Percentiles rank a stretch among this genome's conserved stretches.
Evolutionary conservation across 768 basidiomycete species (phyloP).

Genomic region (Termitomyces heimii): DNA sequence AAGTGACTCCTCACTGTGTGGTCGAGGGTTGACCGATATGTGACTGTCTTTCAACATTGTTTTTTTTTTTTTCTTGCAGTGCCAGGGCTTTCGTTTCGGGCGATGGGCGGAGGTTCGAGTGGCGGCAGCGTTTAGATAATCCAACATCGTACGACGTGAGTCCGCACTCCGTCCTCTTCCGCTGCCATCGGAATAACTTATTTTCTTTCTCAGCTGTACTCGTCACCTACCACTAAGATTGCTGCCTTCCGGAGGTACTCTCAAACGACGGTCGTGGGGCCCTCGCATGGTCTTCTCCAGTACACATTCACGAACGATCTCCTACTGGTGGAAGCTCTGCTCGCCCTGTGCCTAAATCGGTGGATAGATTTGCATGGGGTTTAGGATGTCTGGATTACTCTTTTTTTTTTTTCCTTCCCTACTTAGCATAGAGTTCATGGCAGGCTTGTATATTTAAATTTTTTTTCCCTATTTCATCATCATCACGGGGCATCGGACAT

Average conservation of each 20-base stretch:
- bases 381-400: conserved; percentile 19
- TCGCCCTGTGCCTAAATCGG: conserved; percentile 66
- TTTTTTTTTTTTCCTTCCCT: not conserved
- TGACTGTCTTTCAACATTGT: conserved; percentile 13
- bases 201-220: conserved; percentile 33
- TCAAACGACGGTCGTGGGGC: conserved; percentile 53
- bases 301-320: conserved; percentile 58
- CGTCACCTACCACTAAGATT: conserved; percentile 42
- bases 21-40: conserved; percentile 7
- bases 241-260: conserved; percentile 52
- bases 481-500: conserved; percentile 9
- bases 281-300: conserved; percentile 54
- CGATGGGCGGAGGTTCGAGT: conserved; percentile 59
- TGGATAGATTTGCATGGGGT: conserved; percentile 62
- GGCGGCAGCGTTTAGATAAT: conserved; percentile 47
- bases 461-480: conserved; percentile 8
- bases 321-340: conserved; percentile 56
- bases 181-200: not conserved
- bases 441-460: conserved; percentile 1
- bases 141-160: conserved; percentile 59
- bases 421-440: conserved; percentile 7
- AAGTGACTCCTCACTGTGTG: conserved; percentile 33
- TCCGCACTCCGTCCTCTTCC: conserved; percentile 7
- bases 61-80: no score
- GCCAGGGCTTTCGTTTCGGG: conserved; percentile 53